Evolutionary conservation across 2,329 filamentous ascomycete genomes (phyloP).

Genomic region (Pezicula carpinea): DNA sequence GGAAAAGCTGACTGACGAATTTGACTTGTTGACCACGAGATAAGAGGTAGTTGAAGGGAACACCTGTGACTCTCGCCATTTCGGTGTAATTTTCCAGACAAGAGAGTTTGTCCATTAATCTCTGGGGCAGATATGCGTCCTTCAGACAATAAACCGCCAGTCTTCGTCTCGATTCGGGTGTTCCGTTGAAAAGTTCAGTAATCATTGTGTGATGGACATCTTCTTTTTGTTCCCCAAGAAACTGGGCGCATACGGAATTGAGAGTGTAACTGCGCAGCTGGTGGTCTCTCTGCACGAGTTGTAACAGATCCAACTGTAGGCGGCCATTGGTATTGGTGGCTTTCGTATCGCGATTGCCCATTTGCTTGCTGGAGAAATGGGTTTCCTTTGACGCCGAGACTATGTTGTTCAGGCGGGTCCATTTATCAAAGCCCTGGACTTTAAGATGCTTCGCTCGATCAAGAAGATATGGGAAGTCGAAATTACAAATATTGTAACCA

Average conservation of each 20-base stretch:
- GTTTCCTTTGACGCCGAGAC: slow-evolving; percentile 70
- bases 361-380: slow-evolving; percentile 96
- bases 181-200: slow-evolving; percentile 95
- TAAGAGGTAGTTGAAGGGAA: slow-evolving; percentile 92
- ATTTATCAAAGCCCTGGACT: slow-evolving; percentile 74
- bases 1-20: slow-evolving; percentile 94
- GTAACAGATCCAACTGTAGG: slow-evolving; percentile 88
- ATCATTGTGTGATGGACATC: slow-evolving; percentile 99
- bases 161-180: slow-evolving; percentile 83
- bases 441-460: slow-evolving; percentile 85
- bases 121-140: slow-evolving; percentile 90
- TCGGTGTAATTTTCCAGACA: slow-evolving; percentile 99
- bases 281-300: slow-evolving; percentile 89
- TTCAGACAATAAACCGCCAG: slow-evolving; percentile 95
- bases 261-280: slow-evolving; percentile 95
- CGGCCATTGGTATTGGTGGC: slow-evolving; percentile 91
- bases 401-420: slow-evolving; percentile 71
- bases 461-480: slow-evolving; percentile 95
- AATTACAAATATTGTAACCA: slow-evolving; percentile 98
- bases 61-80: slow-evolving; percentile 98
- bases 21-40: slow-evolving; percentile 94
- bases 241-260: slow-evolving; percentile 93
- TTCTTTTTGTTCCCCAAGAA: slow-evolving; percentile 95
- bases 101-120: slow-evolving; percentile 95
- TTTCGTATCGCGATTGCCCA: slow-evolving; percentile 94